These are phyloP conservation scores for Artemisia annua DNA, from an alignment of 129 eudicot species.

Conservation along the genomic window DNA sequence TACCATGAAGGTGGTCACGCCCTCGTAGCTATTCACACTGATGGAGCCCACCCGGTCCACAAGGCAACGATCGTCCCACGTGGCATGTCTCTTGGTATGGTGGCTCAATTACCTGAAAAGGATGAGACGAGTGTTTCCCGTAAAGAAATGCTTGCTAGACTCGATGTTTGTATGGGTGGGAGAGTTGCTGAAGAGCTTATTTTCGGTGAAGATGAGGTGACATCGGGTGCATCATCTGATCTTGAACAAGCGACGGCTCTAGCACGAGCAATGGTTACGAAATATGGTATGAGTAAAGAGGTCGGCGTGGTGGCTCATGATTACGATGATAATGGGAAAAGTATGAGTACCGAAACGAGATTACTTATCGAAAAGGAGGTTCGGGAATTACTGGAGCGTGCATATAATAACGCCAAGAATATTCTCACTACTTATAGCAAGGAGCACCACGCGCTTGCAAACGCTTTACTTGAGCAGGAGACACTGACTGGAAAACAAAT, in stretches of 20 bases:
- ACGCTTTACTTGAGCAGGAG: conserved; percentile 80
- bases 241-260: conserved; percentile 77
- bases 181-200: conserved; percentile 95
- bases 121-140: conserved; percentile 86
- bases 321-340: conserved; percentile 87
- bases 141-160: conserved; percentile 93
- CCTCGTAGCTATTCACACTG: conserved; percentile 89
- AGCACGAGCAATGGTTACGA: conserved; percentile 93
- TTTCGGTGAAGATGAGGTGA: conserved; percentile 89
- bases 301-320: conserved; percentile 85
- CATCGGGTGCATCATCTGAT: conserved; percentile 90
- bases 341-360: conserved; percentile 94
- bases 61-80: conserved; percentile 97
- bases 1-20: conserved; percentile 96
- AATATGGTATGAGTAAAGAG: conserved; percentile 88
- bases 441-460: conserved; percentile 85
- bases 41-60: conserved; percentile 95
- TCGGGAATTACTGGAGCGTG: conserved; percentile 57
- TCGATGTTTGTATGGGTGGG: conserved; percentile 94
- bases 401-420: conserved; percentile 72
- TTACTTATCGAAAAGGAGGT: conserved; percentile 84
- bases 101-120: conserved; percentile 82
- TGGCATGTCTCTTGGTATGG: conserved; percentile 95
- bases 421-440: conserved; percentile 58
- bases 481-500: conserved; percentile 81